Base-by-base conservation (phyloP, 768 basidiomycete species). In the Hericium rajendrae region DNA sequence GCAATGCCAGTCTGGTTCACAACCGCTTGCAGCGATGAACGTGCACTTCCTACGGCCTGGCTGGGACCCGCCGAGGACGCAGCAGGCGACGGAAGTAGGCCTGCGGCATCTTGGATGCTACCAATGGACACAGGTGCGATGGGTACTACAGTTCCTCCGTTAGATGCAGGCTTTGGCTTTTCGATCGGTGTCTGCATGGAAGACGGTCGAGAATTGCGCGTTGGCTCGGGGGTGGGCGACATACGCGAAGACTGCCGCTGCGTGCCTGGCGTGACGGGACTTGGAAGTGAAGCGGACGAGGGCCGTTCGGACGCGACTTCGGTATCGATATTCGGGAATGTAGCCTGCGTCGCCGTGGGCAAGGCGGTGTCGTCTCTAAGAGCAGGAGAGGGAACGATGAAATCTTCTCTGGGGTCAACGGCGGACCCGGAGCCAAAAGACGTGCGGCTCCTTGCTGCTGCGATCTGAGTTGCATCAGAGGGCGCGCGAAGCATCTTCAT, bases 401-500 rank as follows among this genome's bases (percentile, higher is more conserved):
- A 72, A 11, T 63, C 61, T 20, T 69, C 67, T 12, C 70, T 71
- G 2, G 71, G 67, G 4, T 64, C 48, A 43, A 72, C 68, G 39
- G 59, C 50, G 13, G 56, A 52, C 18, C 48, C 39, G 5, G 58
- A 38, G 41, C 26, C 48, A 54, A 6, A 32, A 22, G 53, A 18
- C 26, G 37, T 39, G 26, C 15, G 52, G 48, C 51, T 49, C 18
- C 3, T 13, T 13, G 16, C 18, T 20, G 38, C 38, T 22, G 49
- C 39, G 26, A 11, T 6, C 24, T 10, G 38, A 1, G 46, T 43
- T 11, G 22, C 43, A 43, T 59, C 59, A 9, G 57, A 54, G 16
- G 57, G 54, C 20, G 60, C 54, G 6, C 51, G 56, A 13, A 59
- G 55, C 20, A 46, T 41, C n/a, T 51, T 22, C 0, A 20, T n/a